Evolutionary conservation across 1,284 basidiomycete species (phyloP).

Genomic region (Lignosus rhinocerotis): DNA sequence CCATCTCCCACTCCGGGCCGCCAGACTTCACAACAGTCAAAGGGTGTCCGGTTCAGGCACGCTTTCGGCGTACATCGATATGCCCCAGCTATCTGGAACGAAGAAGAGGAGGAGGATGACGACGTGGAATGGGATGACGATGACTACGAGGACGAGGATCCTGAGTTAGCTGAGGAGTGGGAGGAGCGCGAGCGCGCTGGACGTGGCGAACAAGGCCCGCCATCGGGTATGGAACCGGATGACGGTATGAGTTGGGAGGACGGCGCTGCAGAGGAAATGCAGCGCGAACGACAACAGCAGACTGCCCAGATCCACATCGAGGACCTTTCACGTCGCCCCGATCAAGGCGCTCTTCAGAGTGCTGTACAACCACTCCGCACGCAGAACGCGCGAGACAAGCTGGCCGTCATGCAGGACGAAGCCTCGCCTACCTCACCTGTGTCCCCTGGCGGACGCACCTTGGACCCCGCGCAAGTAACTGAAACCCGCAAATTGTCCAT

Average conservation of each 20-base stretch:
- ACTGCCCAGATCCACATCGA: slow-evolving; percentile 42
- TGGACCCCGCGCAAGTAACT: slow-evolving; percentile 57
- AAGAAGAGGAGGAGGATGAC: slow-evolving; percentile 77
- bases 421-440: slow-evolving; percentile 28
- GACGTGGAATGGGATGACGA: slow-evolving; percentile 76
- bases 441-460: slow-evolving; percentile 32
- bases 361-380: slow-evolving; percentile 30
- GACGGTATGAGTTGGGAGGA: slow-evolving; percentile 81
- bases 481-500: slow-evolving; percentile 76
- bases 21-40: slow-evolving; percentile 26
- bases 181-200: slow-evolving; percentile 27
- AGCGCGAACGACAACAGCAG: slow-evolving; percentile 28
- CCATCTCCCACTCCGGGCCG: slow-evolving; percentile 48
- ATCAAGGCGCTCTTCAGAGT: slow-evolving; percentile 30
- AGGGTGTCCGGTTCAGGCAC: slow-evolving; percentile 60
- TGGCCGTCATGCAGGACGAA: slow-evolving; percentile 27
- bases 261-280: slow-evolving; percentile 51
- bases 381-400: slow-evolving; percentile 43
- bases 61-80: slow-evolving; percentile 66
- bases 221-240: slow-evolving; percentile 57
- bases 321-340: slow-evolving; percentile 23
- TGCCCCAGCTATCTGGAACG: slow-evolving; percentile 79
- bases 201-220: slow-evolving; percentile 6
- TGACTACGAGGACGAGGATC: slow-evolving; percentile 70
- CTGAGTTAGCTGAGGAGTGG: slow-evolving; percentile 57